phyloP scores from a whole-genome alignment of 1,284 basidiomycete species.

The Cryptococcus wingfieldii region DNA sequence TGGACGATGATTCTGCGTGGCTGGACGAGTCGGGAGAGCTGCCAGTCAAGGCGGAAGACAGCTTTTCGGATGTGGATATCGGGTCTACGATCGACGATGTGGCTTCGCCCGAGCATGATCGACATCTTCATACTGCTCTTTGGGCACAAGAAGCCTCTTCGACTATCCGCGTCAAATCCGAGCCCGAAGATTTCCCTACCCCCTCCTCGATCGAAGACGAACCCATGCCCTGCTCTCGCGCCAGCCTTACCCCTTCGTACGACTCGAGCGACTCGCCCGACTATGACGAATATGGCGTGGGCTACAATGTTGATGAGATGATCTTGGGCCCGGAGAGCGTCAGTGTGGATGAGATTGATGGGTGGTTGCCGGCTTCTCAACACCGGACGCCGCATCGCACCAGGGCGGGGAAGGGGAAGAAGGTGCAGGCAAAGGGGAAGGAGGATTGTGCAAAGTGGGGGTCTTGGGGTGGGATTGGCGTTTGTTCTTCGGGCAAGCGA shows the following conservation, averaged over 20 bases:
- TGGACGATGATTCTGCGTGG: constrained; percentile 32
- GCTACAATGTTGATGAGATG: constrained; percentile 23
- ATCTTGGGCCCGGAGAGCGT: constrained; percentile 43
- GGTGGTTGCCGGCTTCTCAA: constrained; percentile 30
- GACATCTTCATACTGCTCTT: constrained; percentile 35
- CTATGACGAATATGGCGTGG: constrained; percentile 22
- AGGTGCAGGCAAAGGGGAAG: constrained; percentile 3
- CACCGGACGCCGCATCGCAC: constrained; percentile 24
- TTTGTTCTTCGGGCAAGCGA: constrained; percentile 15
- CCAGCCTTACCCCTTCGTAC: constrained; percentile 25
- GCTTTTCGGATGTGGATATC: constrained; percentile 35
- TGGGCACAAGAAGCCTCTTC: constrained; percentile 39
- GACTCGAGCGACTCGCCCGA: constrained; percentile 32
- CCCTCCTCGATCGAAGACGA: constrained; percentile 32
- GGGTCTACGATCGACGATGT: constrained; percentile 32
- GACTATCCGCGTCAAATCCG: constrained; percentile 35
- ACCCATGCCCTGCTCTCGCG: constrained; percentile 19
- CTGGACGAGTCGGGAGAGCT: constrained; percentile 39
- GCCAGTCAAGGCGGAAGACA: constrained; percentile 40
- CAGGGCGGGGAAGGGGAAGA: constrained; percentile 11
- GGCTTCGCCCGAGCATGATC: constrained; percentile 39
- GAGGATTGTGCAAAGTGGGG: constrained; percentile 16
- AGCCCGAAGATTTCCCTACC: constrained; percentile 40
- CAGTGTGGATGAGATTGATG: constrained; percentile 41
- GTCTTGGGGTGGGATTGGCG: constrained; percentile 42